Conservation (phyloP, 2,329 filamentous ascomycete species). For the Zasmidium citrigriseum region DNA sequence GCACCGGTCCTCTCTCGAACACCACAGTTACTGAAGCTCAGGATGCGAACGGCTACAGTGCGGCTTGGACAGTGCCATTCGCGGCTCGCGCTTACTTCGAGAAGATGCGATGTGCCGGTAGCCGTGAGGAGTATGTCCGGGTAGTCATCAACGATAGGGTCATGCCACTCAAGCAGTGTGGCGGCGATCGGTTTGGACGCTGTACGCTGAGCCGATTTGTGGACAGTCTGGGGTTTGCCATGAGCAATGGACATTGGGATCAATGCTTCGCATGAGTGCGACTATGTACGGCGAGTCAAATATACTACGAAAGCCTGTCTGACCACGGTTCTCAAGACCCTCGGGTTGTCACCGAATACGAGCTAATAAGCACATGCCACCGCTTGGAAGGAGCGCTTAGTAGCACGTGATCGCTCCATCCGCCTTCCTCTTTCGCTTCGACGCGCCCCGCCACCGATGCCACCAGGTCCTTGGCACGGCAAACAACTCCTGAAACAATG, state of each 20-base stretch:
- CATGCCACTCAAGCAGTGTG: slow-evolving; percentile 69
- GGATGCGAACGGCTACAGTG: slow-evolving; percentile 67
- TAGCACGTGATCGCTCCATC: too few relatives aligned
- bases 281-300: not conserved
- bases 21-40: slow-evolving; percentile 50
- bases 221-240: slow-evolving; percentile 72
- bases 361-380: too few relatives aligned
- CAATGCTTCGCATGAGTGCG: slow-evolving; percentile 50
- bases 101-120: slow-evolving; percentile 70
- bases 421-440: not conserved
- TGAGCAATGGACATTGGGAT: slow-evolving; percentile 71
- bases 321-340: too few relatives aligned
- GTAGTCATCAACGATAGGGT: slow-evolving; percentile 84
- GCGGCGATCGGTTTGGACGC: slow-evolving; percentile 67
- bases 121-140: slow-evolving; percentile 71
- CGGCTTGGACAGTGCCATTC: slow-evolving; percentile 81
- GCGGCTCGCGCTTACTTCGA: slow-evolving; percentile 80
- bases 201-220: slow-evolving; percentile 73
- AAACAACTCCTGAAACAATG: not conserved
- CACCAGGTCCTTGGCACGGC: not conserved
- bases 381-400: not conserved
- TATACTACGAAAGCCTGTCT: not conserved
- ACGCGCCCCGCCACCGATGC: not conserved
- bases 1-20: slow-evolving; percentile 52
- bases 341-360: too few relatives aligned